These are phyloP conservation scores for Boletus reticulatus DNA, from an alignment of 768 basidiomycete species.

Conservation along the genomic window DNA sequence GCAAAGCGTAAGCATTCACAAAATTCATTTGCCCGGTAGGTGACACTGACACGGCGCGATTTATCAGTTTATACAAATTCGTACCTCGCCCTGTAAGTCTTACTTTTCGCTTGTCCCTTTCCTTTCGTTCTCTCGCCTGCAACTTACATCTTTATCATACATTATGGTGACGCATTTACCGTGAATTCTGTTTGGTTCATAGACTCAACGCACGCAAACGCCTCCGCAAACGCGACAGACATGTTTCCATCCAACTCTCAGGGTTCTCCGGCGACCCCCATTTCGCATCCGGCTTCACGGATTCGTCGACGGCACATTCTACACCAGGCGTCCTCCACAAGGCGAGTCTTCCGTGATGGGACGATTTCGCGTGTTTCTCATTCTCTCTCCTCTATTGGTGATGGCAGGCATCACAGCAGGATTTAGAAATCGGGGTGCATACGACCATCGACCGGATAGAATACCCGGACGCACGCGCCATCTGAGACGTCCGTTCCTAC, in stretches of 20 bases:
- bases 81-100: slow-evolving; percentile 44
- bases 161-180: neutral
- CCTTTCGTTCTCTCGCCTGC: neutral
- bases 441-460: neutral
- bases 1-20: slow-evolving; percentile 45
- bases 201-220: slow-evolving; percentile 47
- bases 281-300: slow-evolving; percentile 4
- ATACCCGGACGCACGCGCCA: neutral
- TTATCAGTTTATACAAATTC: slow-evolving; percentile 53
- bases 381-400: neutral
- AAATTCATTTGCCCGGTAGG: neutral
- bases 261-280: slow-evolving; percentile 25
- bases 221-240: slow-evolving; percentile 36
- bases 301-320: neutral
- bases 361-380: neutral
- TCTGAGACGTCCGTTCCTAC: neutral
- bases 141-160: no score
- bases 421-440: slow-evolving; percentile 13
- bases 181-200: neutral
- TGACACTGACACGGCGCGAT: neutral
- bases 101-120: neutral
- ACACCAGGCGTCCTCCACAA: neutral
- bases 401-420: neutral
- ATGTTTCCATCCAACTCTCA: slow-evolving; percentile 44
- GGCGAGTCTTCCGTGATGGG: neutral